Conservation (phyloP, 176 grass and related monocot species). For the Aegilops umbellulata region DNA sequence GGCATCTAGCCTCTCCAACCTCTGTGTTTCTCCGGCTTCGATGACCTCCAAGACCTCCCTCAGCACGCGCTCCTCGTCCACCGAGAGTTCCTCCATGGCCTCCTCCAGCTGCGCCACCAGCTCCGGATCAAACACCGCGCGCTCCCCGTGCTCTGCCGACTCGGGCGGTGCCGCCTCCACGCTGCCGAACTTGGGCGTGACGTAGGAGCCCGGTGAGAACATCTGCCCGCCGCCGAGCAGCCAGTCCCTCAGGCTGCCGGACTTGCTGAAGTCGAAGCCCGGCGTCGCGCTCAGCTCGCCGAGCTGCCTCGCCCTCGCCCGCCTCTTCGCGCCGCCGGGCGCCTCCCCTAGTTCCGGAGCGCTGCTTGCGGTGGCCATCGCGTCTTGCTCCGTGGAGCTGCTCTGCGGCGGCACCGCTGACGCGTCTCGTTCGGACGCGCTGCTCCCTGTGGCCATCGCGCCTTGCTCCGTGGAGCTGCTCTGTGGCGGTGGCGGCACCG, state of each 20-base stretch:
- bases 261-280: slow-evolving; percentile 71
- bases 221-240: slow-evolving; percentile 57
- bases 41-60: slow-evolving; percentile 46
- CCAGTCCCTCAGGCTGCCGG: slow-evolving; percentile 78
- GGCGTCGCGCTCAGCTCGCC: slow-evolving; percentile 43
- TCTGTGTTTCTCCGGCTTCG: slow-evolving; percentile 9
- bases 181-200: slow-evolving; percentile 67
- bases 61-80: slow-evolving; percentile 62
- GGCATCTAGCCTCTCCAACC: neutral
- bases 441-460: neutral
- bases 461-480: slow-evolving; percentile 6
- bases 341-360: neutral
- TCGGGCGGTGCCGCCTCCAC: neutral
- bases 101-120: slow-evolving; percentile 57
- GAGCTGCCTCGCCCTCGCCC: slow-evolving; percentile 52
- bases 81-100: slow-evolving; percentile 62
- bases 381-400: slow-evolving; percentile 10
- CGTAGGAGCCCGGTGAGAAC: slow-evolving; percentile 69
- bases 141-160: neutral
- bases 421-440: neutral
- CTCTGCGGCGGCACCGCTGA: neutral
- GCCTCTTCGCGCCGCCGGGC: slow-evolving; percentile 35
- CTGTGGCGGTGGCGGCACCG: neutral
- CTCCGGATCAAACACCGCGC: slow-evolving; percentile 65
- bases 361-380: neutral